Evolutionary conservation across 1,284 basidiomycete species (phyloP), one percentile per base, ranked within the genome.

Genomic region (Prillingera fragicola): DNA sequence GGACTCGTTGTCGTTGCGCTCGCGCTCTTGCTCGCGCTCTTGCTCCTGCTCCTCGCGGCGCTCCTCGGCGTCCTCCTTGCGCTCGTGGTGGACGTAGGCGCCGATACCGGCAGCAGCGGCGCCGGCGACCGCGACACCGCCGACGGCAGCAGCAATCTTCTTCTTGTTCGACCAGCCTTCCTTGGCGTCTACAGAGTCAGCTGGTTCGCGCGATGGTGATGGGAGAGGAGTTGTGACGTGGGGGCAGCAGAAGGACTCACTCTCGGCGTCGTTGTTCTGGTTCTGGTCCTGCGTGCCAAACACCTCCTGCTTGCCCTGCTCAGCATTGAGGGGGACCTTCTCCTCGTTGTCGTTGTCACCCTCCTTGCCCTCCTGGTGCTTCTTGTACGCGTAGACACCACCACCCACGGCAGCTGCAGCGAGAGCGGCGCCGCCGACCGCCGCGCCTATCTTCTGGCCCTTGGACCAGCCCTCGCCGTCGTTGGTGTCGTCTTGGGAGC

Each of bases 111-210:
- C 45, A 6, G 33, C 44, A 13, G 23, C 28, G 4, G 22, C 28
- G 9, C 28, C 39, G 25, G 39, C 39, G 10, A 25, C 45, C 8
- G 34, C 45, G 19, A 32, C 10, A 18, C 39, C 38, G 12, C 18
- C 47, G 15, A 4, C 38, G 9, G 37, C 38, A 4, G 24, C 47
- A 9, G 33, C 41, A 19, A 38, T 38, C 8, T 43, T 48, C 46
- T 48, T 39, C 22, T 39, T 39, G 24, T 44, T 49, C 22, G 47
- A 49, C 42, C 47, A 49, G 38, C 42, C 42, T 21, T 38, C 39
- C 17, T 23, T 24, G 13, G 34, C 33, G 34, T 26, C 21, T n/a
- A n/a, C n/a, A n/a, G n/a, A n/a, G n/a, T n/a, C n/a, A n/a, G n/a
- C n/a, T n/a, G n/a, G n/a, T n/a, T n/a, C n/a, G n/a, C n/a, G n/a